A percentile compares a stretch with the other conserved stretches of the same genome.
Evolutionary conservation across 2,329 filamentous ascomycete genomes (phyloP).

Genomic region (Colletotrichum nymphaeae): DNA sequence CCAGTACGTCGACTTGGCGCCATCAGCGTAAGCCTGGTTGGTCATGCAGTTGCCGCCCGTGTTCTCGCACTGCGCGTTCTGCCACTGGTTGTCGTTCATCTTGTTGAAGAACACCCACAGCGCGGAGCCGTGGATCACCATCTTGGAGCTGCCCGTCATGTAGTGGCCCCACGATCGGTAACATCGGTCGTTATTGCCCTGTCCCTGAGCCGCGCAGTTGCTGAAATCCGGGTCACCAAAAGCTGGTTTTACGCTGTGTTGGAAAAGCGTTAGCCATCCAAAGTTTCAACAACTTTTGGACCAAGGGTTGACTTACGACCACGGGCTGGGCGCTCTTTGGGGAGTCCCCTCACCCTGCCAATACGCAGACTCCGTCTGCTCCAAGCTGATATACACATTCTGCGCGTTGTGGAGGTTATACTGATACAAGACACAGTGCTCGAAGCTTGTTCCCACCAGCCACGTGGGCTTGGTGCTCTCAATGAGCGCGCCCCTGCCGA

Average conservation of each 20-base stretch:
- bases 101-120: constrained; percentile 50
- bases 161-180: constrained; percentile 41
- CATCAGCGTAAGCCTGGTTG: constrained; percentile 40
- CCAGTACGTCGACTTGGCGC: constrained; percentile 41
- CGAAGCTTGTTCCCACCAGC: constrained; percentile 63
- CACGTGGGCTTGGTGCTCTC: constrained; percentile 62
- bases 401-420: constrained; percentile 59
- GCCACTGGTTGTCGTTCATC: constrained; percentile 41
- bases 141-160: constrained; percentile 39
- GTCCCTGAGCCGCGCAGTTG: constrained; percentile 36
- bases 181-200: constrained; percentile 40
- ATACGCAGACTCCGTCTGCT: constrained; percentile 61
- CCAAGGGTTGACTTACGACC: constrained; percentile 41
- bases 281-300: constrained; percentile 41
- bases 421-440: constrained; percentile 64
- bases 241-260: constrained; percentile 29
- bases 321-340: constrained; percentile 51
- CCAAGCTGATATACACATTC: constrained; percentile 56
- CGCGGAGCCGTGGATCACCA: constrained; percentile 46
- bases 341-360: constrained; percentile 47
- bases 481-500: constrained; percentile 59
- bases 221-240: constrained; percentile 39
- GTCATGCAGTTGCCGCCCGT: constrained; percentile 41
- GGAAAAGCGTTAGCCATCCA: constrained; percentile 33
- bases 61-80: constrained; percentile 38